These are phyloP conservation scores for Xylaria acuta DNA, from an alignment of 495 filamentous ascomycete genomes.

Conservation along the genomic window DNA sequence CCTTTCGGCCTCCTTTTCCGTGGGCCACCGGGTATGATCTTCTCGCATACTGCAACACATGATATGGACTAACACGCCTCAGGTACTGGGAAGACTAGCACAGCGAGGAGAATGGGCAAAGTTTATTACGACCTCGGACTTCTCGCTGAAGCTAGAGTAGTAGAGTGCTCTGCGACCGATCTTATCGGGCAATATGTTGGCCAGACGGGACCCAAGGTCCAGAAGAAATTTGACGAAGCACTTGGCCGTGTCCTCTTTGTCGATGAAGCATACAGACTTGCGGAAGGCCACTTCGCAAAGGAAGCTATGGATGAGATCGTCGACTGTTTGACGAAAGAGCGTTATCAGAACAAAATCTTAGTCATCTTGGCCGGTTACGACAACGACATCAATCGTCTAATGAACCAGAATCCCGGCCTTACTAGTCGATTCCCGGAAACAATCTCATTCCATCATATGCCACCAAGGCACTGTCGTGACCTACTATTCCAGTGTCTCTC, in stretches of 20 bases:
- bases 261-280: constrained; percentile 72
- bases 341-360: constrained; percentile 68
- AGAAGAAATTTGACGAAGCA: constrained; percentile 62
- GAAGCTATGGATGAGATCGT: constrained; percentile 80
- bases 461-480: constrained; percentile 49
- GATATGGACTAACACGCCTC: constrained; percentile 33
- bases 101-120: constrained; percentile 73
- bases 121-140: constrained; percentile 77
- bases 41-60: constrained; percentile 31
- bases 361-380: constrained; percentile 80
- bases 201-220: constrained; percentile 69
- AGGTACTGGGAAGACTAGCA: constrained; percentile 77
- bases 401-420: constrained; percentile 66
- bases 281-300: constrained; percentile 63
- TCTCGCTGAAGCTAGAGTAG: constrained; percentile 58
- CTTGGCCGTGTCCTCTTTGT: constrained; percentile 70
- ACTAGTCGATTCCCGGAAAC: constrained; percentile 65
- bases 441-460: constrained; percentile 30
- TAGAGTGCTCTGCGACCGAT: constrained; percentile 67
- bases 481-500: constrained; percentile 38
- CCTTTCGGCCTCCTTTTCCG: constrained; percentile 55
- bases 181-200: constrained; percentile 67
- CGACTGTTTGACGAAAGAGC: constrained; percentile 68
- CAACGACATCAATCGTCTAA: constrained; percentile 71
- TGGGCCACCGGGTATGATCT: constrained; percentile 44